phyloP scores from a whole-genome alignment of 2,329 filamentous ascomycete species.

The Dendryphion nanum region DNA sequence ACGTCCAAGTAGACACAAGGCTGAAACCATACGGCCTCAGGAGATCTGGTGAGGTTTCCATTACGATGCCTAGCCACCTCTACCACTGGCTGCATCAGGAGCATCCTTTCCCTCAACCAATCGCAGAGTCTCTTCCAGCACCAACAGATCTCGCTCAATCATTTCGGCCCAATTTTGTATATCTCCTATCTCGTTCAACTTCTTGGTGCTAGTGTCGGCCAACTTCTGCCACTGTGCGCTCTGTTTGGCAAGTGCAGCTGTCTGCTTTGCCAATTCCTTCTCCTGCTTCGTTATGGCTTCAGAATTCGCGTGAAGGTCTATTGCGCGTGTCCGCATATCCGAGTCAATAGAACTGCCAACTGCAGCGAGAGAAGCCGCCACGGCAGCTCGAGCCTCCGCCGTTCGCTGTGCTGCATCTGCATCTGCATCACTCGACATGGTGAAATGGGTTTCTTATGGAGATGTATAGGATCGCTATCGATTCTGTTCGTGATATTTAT shows the following conservation, averaged over 20 bases:
- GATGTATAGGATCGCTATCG: not conserved
- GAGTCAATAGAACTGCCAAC: conserved; percentile 69
- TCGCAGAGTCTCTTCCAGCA: conserved; percentile 41
- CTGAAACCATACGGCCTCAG: too few species aligned
- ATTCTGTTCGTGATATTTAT: too few species aligned
- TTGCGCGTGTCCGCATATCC: conserved; percentile 66
- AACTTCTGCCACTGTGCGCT: conserved; percentile 64
- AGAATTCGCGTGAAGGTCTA: conserved; percentile 68
- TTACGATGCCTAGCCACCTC: conserved; percentile 13
- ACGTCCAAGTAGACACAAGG: too few species aligned
- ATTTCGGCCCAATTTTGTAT: conserved; percentile 88
- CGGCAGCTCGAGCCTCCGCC: conserved; percentile 52
- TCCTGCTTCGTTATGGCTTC: conserved; percentile 66
- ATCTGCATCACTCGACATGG: conserved; percentile 30
- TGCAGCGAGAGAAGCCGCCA: conserved; percentile 49
- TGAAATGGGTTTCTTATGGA: conserved; percentile 6
- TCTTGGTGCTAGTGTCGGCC: conserved; percentile 60
- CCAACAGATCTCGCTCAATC: conserved; percentile 52
- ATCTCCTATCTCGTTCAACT: conserved; percentile 75
- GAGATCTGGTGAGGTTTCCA: too few species aligned
- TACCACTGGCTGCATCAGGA: conserved; percentile 32
- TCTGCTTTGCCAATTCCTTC: conserved; percentile 61
- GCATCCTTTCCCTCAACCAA: conserved; percentile 32
- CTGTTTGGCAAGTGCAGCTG: conserved; percentile 60
- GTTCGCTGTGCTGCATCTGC: conserved; percentile 35